Percentiles rank a stretch among this genome's conserved stretches.
These are phyloP conservation scores for Blastocystis sp. DNA, from an alignment of 352 stramenopile genomes.

Conservation along the genomic window DNA sequence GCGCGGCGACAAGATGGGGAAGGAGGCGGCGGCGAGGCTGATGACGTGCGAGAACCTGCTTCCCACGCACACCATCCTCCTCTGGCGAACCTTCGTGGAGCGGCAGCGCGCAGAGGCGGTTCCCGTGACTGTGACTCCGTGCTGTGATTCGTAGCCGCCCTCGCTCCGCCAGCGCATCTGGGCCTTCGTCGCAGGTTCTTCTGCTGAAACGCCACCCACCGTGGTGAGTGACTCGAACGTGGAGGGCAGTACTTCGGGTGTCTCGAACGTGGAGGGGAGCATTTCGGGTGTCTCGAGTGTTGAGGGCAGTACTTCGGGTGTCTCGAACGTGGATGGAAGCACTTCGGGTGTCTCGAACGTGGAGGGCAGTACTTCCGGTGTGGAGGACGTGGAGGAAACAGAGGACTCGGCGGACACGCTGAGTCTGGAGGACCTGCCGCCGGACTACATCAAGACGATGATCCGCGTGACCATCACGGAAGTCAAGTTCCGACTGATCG, in stretches of 20 bases:
- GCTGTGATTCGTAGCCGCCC: background rate
- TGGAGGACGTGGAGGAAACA: too few relatives aligned
- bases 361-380: too few relatives aligned
- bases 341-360: too few relatives aligned
- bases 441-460: slow-evolving; percentile 56
- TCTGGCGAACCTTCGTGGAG: slow-evolving; percentile 43
- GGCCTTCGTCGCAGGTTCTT: slow-evolving; percentile 1
- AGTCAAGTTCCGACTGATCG: slow-evolving; percentile 47
- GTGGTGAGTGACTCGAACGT: background rate
- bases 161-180: slow-evolving; percentile 29
- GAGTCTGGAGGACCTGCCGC: background rate
- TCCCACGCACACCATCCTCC: slow-evolving; percentile 25
- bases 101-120: background rate
- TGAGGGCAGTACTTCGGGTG: too few relatives aligned
- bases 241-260: too few relatives aligned
- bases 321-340: too few relatives aligned
- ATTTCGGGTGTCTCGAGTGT: too few relatives aligned
- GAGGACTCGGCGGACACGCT: background rate
- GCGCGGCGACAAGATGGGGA: background rate
- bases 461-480: slow-evolving; percentile 34
- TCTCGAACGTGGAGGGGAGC: too few relatives aligned
- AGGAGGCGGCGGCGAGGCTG: background rate
- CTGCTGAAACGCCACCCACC: background rate
- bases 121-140: background rate
- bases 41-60: slow-evolving; percentile 48